A percentile compares a stretch with the other conserved stretches of the same genome.
Evolutionary conservation across 2,329 filamentous ascomycete species (phyloP).

Genomic region (Cytospora paraplurivora): DNA sequence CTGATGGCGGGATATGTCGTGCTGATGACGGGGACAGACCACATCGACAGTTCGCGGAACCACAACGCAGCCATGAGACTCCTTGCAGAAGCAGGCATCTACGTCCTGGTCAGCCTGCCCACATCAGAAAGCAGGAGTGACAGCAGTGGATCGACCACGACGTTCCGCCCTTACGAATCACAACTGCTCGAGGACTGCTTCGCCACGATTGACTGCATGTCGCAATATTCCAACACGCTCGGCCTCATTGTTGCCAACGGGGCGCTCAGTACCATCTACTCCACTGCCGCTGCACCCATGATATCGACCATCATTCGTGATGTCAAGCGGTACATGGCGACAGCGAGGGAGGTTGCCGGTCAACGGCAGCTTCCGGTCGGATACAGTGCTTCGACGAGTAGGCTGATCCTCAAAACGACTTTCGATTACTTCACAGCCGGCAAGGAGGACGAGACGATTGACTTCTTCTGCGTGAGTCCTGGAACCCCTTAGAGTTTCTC

Average conservation of each 20-base stretch:
- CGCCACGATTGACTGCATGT: conserved; percentile 33
- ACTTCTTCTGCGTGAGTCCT: conserved; percentile 28
- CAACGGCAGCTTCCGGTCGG: conserved; percentile 26
- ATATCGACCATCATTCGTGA: conserved; percentile 35
- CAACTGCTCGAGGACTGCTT: conserved; percentile 31
- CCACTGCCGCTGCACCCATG: conserved; percentile 28
- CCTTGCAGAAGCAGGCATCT: conserved; percentile 32
- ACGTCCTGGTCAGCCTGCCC: conserved; percentile 32
- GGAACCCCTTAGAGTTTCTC: too few species aligned
- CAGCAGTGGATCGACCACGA: conserved; percentile 22
- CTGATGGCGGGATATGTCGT: not conserved
- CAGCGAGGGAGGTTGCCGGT: conserved; percentile 14
- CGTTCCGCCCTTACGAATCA: conserved; percentile 30
- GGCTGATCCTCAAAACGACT: conserved; percentile 21
- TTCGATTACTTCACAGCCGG: conserved; percentile 29
- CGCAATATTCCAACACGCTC: conserved; percentile 36
- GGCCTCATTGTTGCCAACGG: conserved; percentile 34
- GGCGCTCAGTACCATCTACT: conserved; percentile 26
- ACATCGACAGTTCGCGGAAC: conserved; percentile 20
- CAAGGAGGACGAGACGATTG: conserved; percentile 24
- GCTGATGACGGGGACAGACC: conserved; percentile 9
- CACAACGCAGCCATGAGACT: conserved; percentile 26
- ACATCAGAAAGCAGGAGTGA: conserved; percentile 22
- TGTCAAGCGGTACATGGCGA: conserved; percentile 35
- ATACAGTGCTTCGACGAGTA: conserved; percentile 27